Evolutionary conservation across 2,329 filamentous ascomycete species (phyloP).

Genomic region (Cordyceps javanica): DNA sequence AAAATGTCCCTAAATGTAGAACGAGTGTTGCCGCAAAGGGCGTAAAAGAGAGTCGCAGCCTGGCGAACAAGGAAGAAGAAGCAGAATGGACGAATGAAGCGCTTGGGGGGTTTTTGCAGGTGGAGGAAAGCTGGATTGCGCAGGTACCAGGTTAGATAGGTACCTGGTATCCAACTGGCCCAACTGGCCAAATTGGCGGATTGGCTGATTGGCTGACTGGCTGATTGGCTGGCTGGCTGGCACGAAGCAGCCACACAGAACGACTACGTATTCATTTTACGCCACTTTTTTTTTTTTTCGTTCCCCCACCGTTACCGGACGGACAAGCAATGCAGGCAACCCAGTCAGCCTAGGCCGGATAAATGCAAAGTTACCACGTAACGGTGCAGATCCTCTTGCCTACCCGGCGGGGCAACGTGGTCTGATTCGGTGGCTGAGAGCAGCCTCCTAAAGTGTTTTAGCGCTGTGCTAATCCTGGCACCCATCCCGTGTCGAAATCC

Average conservation of each 20-base stretch:
- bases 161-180: no score
- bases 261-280: background rate
- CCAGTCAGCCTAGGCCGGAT: background rate
- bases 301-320: no score
- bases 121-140: background rate
- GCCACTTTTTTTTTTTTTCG: no score
- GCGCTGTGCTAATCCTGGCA: background rate
- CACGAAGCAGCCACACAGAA: background rate
- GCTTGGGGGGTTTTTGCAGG: background rate
- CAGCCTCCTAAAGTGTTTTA: background rate
- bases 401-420: background rate
- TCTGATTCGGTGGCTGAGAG: constrained; percentile 3
- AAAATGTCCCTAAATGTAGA: constrained; percentile 8
- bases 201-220: background rate
- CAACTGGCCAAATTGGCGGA: background rate
- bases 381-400: background rate
- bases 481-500: background rate
- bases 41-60: constrained; percentile 14
- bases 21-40: constrained; percentile 9
- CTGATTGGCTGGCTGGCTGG: background rate
- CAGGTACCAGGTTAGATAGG: no score
- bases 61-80: constrained; percentile 5
- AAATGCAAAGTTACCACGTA: background rate
- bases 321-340: no score
- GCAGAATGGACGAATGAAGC: background rate